These are phyloP conservation scores for Trichoderma sp. DNA, from an alignment of 2,329 filamentous ascomycete species.

Conservation along the genomic window DNA sequence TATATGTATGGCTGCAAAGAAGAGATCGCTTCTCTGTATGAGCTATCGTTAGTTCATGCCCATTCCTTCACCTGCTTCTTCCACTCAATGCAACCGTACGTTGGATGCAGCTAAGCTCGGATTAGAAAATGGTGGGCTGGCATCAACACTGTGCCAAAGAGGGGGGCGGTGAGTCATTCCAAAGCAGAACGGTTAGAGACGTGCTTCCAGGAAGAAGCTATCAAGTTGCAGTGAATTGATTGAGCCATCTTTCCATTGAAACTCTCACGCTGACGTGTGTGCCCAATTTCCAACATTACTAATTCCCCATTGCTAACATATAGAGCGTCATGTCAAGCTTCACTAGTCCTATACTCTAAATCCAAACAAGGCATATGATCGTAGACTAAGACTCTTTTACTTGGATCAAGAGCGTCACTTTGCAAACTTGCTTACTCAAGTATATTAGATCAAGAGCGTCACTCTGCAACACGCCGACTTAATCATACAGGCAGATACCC, in stretches of 20 bases:
- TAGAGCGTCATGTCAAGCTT: not conserved
- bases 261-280: not conserved
- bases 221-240: not conserved
- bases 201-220: not conserved
- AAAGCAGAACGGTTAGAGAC: not conserved
- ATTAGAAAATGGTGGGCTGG: not conserved
- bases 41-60: not conserved
- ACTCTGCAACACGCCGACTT: too few species aligned
- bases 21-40: not conserved
- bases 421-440: too few species aligned
- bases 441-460: too few species aligned
- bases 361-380: not conserved
- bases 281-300: not conserved
- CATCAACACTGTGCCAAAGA: not conserved
- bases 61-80: too few species aligned
- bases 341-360: not conserved
- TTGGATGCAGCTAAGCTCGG: slow-evolving; percentile 1
- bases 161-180: not conserved
- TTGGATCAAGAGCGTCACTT: too few species aligned
- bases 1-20: not conserved
- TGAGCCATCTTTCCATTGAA: not conserved
- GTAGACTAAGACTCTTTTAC: not conserved
- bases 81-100: too few species aligned
- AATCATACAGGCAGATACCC: too few species aligned
- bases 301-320: not conserved